These are phyloP conservation scores for Usnea hakonensis DNA, from an alignment of 495 filamentous ascomycete genomes.

Conservation along the genomic window DNA sequence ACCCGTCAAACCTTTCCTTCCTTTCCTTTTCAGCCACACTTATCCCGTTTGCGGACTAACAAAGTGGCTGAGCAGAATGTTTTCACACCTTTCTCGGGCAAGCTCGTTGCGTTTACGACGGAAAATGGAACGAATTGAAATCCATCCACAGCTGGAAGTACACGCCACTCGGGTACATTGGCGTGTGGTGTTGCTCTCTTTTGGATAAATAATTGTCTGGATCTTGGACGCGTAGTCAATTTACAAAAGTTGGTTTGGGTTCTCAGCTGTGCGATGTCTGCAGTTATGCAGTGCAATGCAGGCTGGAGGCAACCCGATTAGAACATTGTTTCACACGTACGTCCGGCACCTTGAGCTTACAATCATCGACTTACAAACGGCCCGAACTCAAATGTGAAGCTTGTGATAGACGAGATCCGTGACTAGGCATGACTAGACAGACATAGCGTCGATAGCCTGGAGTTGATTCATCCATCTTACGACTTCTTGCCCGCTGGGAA, in stretches of 20 bases:
- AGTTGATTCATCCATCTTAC: not conserved
- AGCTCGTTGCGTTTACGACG: not conserved
- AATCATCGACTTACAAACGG: not conserved
- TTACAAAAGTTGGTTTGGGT: not conserved
- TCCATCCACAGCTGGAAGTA: not conserved
- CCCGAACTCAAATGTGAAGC: not conserved
- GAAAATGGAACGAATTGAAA: not conserved
- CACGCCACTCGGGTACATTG: not conserved
- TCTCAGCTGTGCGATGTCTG: not conserved
- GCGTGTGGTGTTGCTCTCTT: not conserved
- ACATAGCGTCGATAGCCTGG: not conserved
- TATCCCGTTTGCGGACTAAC: too few species aligned
- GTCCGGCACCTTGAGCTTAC: not conserved
- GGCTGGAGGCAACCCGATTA: not conserved
- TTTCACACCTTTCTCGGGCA: not conserved
- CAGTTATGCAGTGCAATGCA: not conserved
- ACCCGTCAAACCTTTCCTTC: not conserved
- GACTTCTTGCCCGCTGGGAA: not conserved
- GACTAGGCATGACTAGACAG: not conserved
- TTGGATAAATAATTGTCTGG: not conserved
- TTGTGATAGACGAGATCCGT: not conserved
- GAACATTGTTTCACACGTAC: not conserved
- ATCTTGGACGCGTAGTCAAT: not conserved
- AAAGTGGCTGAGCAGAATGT: not conserved
- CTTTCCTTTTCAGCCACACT: not conserved